These are phyloP conservation scores for Panaeolus cyanescens DNA, from an alignment of 768 basidiomycete genomes.

Conservation along the genomic window DNA sequence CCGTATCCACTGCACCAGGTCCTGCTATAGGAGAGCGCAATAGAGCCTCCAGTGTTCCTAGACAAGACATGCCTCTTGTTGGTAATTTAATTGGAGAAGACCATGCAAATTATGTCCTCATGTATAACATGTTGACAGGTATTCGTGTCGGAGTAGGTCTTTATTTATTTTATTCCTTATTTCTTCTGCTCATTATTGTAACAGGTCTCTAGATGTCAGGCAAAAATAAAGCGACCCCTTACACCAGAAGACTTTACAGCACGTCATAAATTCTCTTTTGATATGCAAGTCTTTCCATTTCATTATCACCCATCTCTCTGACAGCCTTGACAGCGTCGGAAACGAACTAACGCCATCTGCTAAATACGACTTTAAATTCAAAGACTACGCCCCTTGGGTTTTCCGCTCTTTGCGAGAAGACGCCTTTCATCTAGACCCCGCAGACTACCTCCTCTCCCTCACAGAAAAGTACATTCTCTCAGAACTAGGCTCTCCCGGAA, in stretches of 20 bases:
- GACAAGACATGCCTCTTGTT: slow-evolving; percentile 68
- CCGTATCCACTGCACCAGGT: not conserved
- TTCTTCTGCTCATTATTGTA: not conserved
- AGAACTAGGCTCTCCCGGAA: slow-evolving; percentile 96
- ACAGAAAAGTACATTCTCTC: slow-evolving; percentile 98
- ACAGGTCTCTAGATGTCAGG: slow-evolving; percentile 94
- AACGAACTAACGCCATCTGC: slow-evolving; percentile 98
- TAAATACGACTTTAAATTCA: slow-evolving; percentile 99
- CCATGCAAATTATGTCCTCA: slow-evolving; percentile 97
- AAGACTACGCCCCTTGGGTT: slow-evolving; percentile 98
- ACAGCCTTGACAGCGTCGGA: slow-evolving; percentile 62
- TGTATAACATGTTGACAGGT: slow-evolving; percentile 99
- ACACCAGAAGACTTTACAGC: slow-evolving; percentile 87
- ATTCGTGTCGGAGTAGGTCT: slow-evolving; percentile 87
- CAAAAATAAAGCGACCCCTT: slow-evolving; percentile 86
- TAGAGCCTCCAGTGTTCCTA: slow-evolving; percentile 19
- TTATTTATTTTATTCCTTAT: slow-evolving; percentile 1
- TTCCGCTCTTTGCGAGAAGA: slow-evolving; percentile 96
- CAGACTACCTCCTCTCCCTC: slow-evolving; percentile 95
- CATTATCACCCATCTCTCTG: not conserved
- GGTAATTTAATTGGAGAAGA: slow-evolving; percentile 98
- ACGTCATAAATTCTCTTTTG: slow-evolving; percentile 94
- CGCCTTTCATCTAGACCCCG: slow-evolving; percentile 92
- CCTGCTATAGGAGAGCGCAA: not conserved
- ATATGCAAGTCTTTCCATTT: slow-evolving; percentile 65